A percentile compares a stretch with the other conserved stretches of the same genome.
Evolutionary conservation across 441 rosid species (phyloP).

Genomic region (Brassica balearica): DNA sequence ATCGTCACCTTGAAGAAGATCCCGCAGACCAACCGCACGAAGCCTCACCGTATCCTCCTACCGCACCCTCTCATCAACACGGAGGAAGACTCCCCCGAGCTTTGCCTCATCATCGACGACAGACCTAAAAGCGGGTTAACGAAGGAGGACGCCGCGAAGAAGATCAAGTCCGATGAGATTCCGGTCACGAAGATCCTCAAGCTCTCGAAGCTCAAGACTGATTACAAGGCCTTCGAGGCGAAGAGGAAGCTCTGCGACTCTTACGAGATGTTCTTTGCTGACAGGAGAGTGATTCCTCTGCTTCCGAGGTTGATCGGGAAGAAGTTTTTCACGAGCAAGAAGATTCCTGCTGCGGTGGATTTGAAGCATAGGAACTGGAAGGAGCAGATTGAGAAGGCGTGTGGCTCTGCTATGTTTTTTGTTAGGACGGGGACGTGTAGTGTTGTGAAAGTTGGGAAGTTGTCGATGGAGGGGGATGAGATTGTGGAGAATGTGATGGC

Average conservation of each 20-base stretch:
- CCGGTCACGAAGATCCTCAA: slow-evolving; percentile 79
- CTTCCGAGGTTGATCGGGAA: slow-evolving; percentile 90
- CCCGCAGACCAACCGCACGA: slow-evolving; percentile 66
- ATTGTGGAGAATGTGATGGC: slow-evolving; percentile 67
- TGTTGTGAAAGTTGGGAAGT: slow-evolving; percentile 74
- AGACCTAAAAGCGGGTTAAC: slow-evolving; percentile 71
- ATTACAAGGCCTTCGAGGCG: slow-evolving; percentile 34
- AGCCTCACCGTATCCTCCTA: slow-evolving; percentile 62
- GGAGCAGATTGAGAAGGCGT: slow-evolving; percentile 80
- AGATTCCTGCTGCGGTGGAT: slow-evolving; percentile 75
- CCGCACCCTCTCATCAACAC: slow-evolving; percentile 62
- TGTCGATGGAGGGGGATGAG: slow-evolving; percentile 61
- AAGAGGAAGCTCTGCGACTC: slow-evolving; percentile 48
- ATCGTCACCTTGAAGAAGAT: slow-evolving; percentile 73
- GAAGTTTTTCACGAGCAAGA: slow-evolving; percentile 82
- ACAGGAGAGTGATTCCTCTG: slow-evolving; percentile 44
- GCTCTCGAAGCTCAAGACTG: slow-evolving; percentile 57
- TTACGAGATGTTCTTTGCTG: slow-evolving; percentile 45
- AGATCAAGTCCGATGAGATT: slow-evolving; percentile 71
- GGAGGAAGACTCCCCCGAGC: slow-evolving; percentile 52
- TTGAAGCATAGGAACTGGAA: slow-evolving; percentile 90
- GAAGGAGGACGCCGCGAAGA: slow-evolving; percentile 69
- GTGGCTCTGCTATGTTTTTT: slow-evolving; percentile 72
- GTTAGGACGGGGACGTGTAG: slow-evolving; percentile 84
- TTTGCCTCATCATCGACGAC: slow-evolving; percentile 87